Evolutionary conservation across 441 rosid genomes (phyloP).

Genomic region (Hura crepitans): DNA sequence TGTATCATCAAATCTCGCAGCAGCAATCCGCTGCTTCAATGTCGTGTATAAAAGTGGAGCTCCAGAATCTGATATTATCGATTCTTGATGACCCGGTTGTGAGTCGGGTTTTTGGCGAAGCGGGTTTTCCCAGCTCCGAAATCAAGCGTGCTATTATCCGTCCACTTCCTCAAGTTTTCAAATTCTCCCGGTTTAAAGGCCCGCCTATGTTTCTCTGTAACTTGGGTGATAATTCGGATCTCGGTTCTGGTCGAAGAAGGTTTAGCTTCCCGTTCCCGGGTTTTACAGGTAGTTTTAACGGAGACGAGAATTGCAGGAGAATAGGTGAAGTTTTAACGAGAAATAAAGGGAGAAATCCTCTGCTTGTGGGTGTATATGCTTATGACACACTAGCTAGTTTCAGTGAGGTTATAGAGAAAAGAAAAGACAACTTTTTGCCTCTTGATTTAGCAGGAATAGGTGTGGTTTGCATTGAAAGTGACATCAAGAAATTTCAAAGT

Average conservation of each 20-base stretch:
- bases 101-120: slow-evolving; percentile 80
- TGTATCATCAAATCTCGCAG: slow-evolving; percentile 54
- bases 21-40: slow-evolving; percentile 34
- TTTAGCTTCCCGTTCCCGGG: slow-evolving; percentile 41
- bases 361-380: slow-evolving; percentile 65
- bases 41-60: slow-evolving; percentile 67
- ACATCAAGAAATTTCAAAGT: slow-evolving; percentile 28
- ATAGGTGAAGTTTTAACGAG: slow-evolving; percentile 51
- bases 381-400: slow-evolving; percentile 45
- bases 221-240: slow-evolving; percentile 33
- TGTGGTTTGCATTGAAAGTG: slow-evolving; percentile 37
- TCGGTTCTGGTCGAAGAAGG: slow-evolving; percentile 39
- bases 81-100: slow-evolving; percentile 89
- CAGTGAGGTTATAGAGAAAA: slow-evolving; percentile 34
- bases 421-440: slow-evolving; percentile 33
- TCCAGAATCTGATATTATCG: slow-evolving; percentile 67
- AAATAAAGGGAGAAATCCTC: slow-evolving; percentile 55
- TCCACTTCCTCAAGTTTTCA: slow-evolving; percentile 58
- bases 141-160: slow-evolving; percentile 73
- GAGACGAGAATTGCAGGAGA: slow-evolving; percentile 48
- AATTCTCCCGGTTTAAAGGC: slow-evolving; percentile 42
- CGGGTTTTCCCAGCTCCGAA: slow-evolving; percentile 84
- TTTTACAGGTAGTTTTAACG: slow-evolving; percentile 31
- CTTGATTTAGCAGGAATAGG: slow-evolving; percentile 38
- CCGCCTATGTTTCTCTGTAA: slow-evolving; percentile 63